Base-by-base conservation (phyloP, 208 protist genomes). In the Endotrypanum monterogeii region DNA sequence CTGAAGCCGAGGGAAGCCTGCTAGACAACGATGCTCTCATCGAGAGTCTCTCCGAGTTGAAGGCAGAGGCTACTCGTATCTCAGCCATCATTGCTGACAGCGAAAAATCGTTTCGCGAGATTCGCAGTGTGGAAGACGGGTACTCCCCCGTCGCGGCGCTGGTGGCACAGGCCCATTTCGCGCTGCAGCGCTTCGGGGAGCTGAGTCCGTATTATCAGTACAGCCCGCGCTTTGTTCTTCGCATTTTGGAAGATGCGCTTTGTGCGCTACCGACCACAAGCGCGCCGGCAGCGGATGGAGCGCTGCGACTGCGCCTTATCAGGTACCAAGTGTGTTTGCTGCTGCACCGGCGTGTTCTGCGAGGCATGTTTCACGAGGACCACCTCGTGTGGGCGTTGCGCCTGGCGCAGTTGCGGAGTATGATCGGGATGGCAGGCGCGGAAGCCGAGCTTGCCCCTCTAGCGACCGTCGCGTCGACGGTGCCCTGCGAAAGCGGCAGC, bases 11-110 rank as follows among this genome's bases (percentile, higher is more conserved):
- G 77, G 99, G 98, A 14, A 98, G 96, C 68, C 91, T 99, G 57
- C 86, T 99, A 6, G 99, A 99, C 28, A 95, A 99, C 84, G 98
- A 99, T 67, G 76, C 83, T 12, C 86, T 99, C 1, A 98, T 99
- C 23, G 73, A 92, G 30, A 95, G 94, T 20, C 74, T 99, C 14
- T 93, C 99, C 62, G 78, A 80, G 20, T 90, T 99, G 11, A 99
- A 99, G 88, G 81, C 69, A 23, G 97, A 99, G 69, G 86, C 98
- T 6, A 78, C 70, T 3, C 79, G 88, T 11, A 95, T 99, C 50
- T 87, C 98, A 18, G 52, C 82, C 23, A 96, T 96, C 69, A 94
- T 99, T 71, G 81, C 69, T 28, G 82, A 98, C 71, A 99, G 98
- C 57, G 96, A 99, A 58, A 71, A 79, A 11, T 88, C 98, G 3